Evolutionary conservation across 345 rosid genomes (phyloP).

Genomic region (Arabidopsis thaliana): TAIR10.1 NC_003076.8:5754501-5755000

Average conservation of each 20-base stretch:
- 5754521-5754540: constrained; percentile 37
- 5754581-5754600: constrained; percentile 30
- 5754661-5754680: constrained; percentile 26
- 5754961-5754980: neutral
- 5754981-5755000: neutral
- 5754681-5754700: constrained; percentile 24
- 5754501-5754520: constrained; percentile 28
- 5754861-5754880: neutral
- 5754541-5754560: constrained; percentile 39
- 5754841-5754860: neutral
- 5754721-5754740: constrained; percentile 12
- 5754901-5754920: constrained; percentile 3
- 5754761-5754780: constrained; percentile 45
- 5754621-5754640: constrained; percentile 18
- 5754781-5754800: constrained; percentile 34
- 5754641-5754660: constrained; percentile 26
- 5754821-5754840: neutral
- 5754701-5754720: constrained; percentile 37
- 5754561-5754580: constrained; percentile 23
- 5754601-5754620: constrained; percentile 4
- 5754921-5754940: constrained; percentile 6
- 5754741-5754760: constrained; percentile 34
- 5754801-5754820: constrained; percentile 10
- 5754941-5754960: neutral
- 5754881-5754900: neutral